These are phyloP conservation scores for Eucalyptus coolabah DNA, from an alignment of 345 rosid species.

Conservation along the genomic window DNA sequence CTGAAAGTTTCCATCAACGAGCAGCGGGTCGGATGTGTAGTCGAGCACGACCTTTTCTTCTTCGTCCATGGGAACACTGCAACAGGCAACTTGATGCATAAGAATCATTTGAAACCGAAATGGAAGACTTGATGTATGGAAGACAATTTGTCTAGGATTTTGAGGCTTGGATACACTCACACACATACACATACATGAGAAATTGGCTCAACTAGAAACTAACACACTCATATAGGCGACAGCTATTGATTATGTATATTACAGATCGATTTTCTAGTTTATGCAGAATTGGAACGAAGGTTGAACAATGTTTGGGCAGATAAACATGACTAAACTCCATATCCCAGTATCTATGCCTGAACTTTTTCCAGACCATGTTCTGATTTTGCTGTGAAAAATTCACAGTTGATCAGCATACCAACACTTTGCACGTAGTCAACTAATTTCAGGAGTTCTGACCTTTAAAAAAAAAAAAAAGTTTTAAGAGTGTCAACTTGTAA, in stretches of 20 bases:
- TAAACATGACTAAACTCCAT: neutral
- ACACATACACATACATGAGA: neutral
- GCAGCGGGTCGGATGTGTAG: conserved; percentile 68
- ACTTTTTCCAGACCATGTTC: neutral
- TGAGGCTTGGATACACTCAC: neutral
- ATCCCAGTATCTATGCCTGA: neutral
- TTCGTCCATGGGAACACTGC: conserved; percentile 97
- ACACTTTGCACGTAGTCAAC: neutral
- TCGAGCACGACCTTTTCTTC: conserved; percentile 73
- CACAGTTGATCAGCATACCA: neutral
- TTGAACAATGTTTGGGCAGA: neutral
- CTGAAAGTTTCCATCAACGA: conserved; percentile 51
- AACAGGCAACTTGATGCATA: neutral
- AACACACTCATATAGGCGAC: neutral
- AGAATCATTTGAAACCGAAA: neutral
- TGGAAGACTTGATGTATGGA: neutral
- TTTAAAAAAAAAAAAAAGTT: no score
- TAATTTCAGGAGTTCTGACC: neutral
- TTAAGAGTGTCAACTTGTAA: neutral
- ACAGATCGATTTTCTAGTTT: neutral
- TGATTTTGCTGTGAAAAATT: neutral
- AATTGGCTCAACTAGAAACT: neutral
- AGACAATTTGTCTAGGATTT: neutral
- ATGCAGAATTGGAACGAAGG: neutral
- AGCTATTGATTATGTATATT: neutral